These are phyloP conservation scores for Kregervanrija pseudodelftensis DNA, from an alignment of 805 yeast species.

Conservation along the genomic window DNA sequence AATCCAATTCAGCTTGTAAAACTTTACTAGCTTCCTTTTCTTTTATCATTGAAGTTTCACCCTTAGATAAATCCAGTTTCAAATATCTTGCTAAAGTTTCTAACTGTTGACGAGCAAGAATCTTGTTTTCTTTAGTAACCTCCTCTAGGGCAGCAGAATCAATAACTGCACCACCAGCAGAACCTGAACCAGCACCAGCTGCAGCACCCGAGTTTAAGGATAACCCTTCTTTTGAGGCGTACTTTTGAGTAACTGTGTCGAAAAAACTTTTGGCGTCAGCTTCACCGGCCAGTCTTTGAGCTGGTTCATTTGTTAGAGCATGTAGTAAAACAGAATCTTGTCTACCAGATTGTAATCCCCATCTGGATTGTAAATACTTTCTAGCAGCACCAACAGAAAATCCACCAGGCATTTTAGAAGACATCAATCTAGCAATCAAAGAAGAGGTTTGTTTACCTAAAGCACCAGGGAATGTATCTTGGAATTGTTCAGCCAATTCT, in stretches of 20 bases:
- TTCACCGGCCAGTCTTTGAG: conserved; percentile 78
- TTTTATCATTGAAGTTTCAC: conserved; percentile 75
- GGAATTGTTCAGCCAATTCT: conserved; percentile 93
- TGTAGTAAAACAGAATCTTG: conserved; percentile 83
- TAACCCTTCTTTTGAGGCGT: conserved; percentile 78
- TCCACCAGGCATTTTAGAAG: conserved; percentile 99
- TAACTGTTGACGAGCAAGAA: conserved; percentile 70
- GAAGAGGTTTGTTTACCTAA: conserved; percentile 93
- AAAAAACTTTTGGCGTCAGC: conserved; percentile 86
- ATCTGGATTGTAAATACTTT: conserved; percentile 83
- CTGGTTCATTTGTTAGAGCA: conserved; percentile 87
- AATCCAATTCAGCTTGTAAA: conserved; percentile 84
- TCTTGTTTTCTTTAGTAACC: conserved; percentile 61
- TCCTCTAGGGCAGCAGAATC: conserved; percentile 95
- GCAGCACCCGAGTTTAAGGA: conserved; percentile 64
- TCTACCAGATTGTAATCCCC: conserved; percentile 91
- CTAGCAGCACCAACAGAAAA: conserved; percentile 88
- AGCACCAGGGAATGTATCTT: conserved; percentile 80
- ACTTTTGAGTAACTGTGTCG: conserved; percentile 75
- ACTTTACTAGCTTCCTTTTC: conserved; percentile 81
- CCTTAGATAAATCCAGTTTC: conserved; percentile 85
- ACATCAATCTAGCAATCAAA: conserved; percentile 80
- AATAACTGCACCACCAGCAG: conserved; percentile 77
- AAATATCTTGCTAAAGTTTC: conserved; percentile 93
- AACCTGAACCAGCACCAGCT: conserved; percentile 42